Percentiles rank a stretch among this genome's conserved stretches.
phyloP scores from a whole-genome alignment of 768 basidiomycete species.

The Suillus placidus region DNA sequence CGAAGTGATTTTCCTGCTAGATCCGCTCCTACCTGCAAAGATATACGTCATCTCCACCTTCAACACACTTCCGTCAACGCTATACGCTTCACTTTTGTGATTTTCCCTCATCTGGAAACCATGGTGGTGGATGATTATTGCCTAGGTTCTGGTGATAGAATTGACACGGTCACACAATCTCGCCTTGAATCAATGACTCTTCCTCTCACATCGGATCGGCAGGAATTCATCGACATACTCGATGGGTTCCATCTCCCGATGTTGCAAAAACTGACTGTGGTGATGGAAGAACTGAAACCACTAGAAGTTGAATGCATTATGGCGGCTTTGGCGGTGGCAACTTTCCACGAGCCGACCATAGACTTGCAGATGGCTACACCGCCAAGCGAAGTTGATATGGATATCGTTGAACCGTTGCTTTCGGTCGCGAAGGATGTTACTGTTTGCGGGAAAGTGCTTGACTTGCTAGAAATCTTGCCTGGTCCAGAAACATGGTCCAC shows the following conservation, averaged over 20 bases:
- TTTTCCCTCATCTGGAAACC: not conserved
- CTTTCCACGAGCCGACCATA: not conserved
- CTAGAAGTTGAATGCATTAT: not conserved
- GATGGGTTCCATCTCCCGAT: not conserved
- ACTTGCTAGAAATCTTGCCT: not conserved
- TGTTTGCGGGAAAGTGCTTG: not conserved
- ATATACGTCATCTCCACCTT: not conserved
- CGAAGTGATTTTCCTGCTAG: not conserved
- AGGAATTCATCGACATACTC: not conserved
- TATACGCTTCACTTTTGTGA: not conserved
- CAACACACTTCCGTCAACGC: not conserved
- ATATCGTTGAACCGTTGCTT: not conserved
- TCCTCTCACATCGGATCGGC: not conserved
- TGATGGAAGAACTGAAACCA: not conserved
- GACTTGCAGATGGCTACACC: not conserved
- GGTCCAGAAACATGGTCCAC: not conserved
- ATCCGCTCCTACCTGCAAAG: not conserved
- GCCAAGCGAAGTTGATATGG: not conserved
- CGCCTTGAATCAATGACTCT: not conserved
- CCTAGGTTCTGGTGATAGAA: not conserved
- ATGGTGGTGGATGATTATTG: not conserved
- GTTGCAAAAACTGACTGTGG: conserved; percentile 1
- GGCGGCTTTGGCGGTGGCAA: not conserved
- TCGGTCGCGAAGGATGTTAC: not conserved
- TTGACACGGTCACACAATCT: not conserved